Conservation (phyloP, 768 basidiomycete species). For the Phanerochaete sordida region DNA sequence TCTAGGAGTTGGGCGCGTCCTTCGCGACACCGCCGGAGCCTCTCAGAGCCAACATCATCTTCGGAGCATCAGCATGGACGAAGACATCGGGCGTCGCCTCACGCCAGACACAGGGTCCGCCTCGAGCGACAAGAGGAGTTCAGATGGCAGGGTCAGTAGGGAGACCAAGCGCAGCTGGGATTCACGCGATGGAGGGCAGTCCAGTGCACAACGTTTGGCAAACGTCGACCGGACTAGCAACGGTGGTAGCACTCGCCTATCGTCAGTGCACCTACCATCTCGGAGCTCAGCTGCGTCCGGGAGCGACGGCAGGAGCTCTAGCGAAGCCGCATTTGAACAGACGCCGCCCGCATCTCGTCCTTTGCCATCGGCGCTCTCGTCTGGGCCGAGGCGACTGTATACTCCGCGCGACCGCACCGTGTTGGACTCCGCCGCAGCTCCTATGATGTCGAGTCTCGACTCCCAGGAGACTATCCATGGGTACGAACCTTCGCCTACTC, state of each 20-base stretch:
- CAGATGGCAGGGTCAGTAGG: slow-evolving; percentile 54
- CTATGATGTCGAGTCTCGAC: slow-evolving; percentile 16
- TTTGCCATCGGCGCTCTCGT: slow-evolving; percentile 14
- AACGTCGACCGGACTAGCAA: slow-evolving; percentile 17
- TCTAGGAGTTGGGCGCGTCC: slow-evolving; percentile 66
- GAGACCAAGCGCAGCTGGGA: slow-evolving; percentile 48
- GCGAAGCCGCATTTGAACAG: slow-evolving; percentile 16
- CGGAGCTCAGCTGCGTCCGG: slow-evolving; percentile 26
- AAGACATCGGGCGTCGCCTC: slow-evolving; percentile 36
- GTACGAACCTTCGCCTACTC: slow-evolving; percentile 47
- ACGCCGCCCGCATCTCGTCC: slow-evolving; percentile 20
- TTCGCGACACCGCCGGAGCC: slow-evolving; percentile 49
- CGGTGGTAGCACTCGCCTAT: slow-evolving; percentile 13
- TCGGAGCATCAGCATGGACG: slow-evolving; percentile 53
- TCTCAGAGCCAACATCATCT: slow-evolving; percentile 36
- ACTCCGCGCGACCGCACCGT: slow-evolving; percentile 55
- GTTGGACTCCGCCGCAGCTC: slow-evolving; percentile 18
- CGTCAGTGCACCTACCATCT: slow-evolving; percentile 6
- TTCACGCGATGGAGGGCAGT: slow-evolving; percentile 20
- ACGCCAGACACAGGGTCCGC: slow-evolving; percentile 32
- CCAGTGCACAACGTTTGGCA: slow-evolving; percentile 24
- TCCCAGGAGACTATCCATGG: slow-evolving; percentile 29
- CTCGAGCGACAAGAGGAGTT: slow-evolving; percentile 41
- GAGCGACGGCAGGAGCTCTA: slow-evolving; percentile 24
- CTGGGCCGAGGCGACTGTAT: slow-evolving; percentile 49